Base-by-base conservation (phyloP, 805 yeast species). In the Candida palmyrensis region DNA sequence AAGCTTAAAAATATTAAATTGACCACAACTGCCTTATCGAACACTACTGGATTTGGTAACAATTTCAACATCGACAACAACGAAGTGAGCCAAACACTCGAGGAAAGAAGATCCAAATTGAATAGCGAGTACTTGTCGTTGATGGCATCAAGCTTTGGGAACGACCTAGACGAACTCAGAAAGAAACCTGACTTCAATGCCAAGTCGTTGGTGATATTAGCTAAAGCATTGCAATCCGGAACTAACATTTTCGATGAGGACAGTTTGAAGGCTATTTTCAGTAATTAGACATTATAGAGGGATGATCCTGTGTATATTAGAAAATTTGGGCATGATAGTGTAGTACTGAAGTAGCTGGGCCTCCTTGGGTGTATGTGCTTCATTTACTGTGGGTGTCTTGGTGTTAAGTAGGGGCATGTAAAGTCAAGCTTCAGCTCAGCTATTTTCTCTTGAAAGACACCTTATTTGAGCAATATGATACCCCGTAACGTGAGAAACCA, bases 101-200 rank as follows among this genome's bases (percentile, higher is more conserved):
- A 43, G 16, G 48, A 55, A 30, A 66, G 55, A 37, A 44, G 54
- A 30, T 51, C 57, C 21, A 61, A 62, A 30, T 51, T 77, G 30
- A 71, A 76, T 37, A 67, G 65, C 41, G 66, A 70, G 34, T 82
- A 68, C 44, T 53, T 82, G 47, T 63, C 60, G 21, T 45, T 76
- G 39, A 71, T 81, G 73, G 73, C 83, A 29, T 56, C 60, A 12
- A 69, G 65, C 24, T 82, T 78, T 45, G 76, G 79, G 29, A 77
- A 76, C 36, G 85, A 79, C 39, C 61, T 79, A 24, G 79, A 76
- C 45, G 62, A 63, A 34, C 57, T 79, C 40, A 73, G 88, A 49
- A 64, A 66, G 35, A 75, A 78, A 22, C 80, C 79, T 7, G 87
- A 81, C 50, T 82, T 82, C 46, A 58, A 57, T 7, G 68, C 64